Base-by-base conservation (phyloP, 441 rosid species). In the Gossypium lobatum region DNA sequence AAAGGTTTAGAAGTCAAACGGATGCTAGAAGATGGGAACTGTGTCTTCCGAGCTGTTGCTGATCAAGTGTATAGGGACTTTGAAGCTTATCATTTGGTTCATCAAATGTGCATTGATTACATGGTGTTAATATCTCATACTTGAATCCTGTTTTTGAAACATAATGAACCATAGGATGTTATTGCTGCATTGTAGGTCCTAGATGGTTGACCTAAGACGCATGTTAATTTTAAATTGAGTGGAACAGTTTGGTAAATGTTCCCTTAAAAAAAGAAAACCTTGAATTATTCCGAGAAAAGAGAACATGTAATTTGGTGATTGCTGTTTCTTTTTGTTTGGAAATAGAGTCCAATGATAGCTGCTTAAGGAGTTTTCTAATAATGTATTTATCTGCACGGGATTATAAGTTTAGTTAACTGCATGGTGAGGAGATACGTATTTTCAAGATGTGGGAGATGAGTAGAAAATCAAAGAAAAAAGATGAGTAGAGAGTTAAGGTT, bases 41-140 rank as follows among this genome's bases (percentile, higher is more conserved):
- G 99, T 84, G 97, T 95, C 69, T 95, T 95, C 53, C 97, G 93
- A 50, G 98, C 99, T 81, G 92, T 95, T 48, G 97, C 95, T 59
- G 97, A 95, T 89, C 99, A 95, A 86, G 97, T 95, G 64, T 87
- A 90, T 71, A 98, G 99, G 80, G 99, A 95, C 80, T 86, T 95
- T 63, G 98, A 93, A 74, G 78, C 60, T 3, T 88, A 92, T 83
- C 93, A 90, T 80, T 58, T 81, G 80, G 82, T 79, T 68, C 84
- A 98, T 75, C 98, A 95, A 82, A 82, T 95, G 97, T 93, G 99
- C 89, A 86, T 93, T 67, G 97, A 95, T 74, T 93, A 95, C 77
- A 93, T 95, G 99, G 99, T 95, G 89, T 73, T 21, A 8, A 64
- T 72, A 21, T 63, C 73, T 63, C 59, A 21, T 50, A 52, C 4